These are phyloP conservation scores for Eucalyptus polybractea DNA, from an alignment of 345 rosid genomes.

Conservation along the genomic window DNA sequence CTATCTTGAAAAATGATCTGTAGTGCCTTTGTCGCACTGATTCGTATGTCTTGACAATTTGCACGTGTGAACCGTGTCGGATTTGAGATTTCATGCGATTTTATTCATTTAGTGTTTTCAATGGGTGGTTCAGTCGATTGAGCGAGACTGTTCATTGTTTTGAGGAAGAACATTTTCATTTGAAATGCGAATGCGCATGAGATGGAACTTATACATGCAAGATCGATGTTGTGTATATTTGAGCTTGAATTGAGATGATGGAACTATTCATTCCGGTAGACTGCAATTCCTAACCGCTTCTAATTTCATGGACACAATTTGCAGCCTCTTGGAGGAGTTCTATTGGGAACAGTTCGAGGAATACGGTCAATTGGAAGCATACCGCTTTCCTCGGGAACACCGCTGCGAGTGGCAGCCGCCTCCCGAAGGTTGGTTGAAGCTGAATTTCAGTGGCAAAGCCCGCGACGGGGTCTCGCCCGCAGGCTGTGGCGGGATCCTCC, in stretches of 20 bases:
- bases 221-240: no score
- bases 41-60: background rate
- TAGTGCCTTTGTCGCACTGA: background rate
- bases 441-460: background rate
- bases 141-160: background rate
- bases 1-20: background rate
- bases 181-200: background rate
- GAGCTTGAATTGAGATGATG: background rate
- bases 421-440: background rate
- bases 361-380: background rate
- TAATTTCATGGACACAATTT: background rate
- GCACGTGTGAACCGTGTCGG: background rate
- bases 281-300: background rate
- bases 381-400: background rate
- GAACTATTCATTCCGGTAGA: background rate
- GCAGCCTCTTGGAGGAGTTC: background rate
- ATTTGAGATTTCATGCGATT: background rate
- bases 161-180: background rate
- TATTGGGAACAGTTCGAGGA: background rate
- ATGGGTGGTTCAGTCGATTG: background rate
- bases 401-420: background rate
- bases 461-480: background rate
- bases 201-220: background rate
- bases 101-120: background rate
- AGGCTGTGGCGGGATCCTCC: background rate